Percentiles rank a stretch among this genome's conserved stretches.
phyloP scores from a whole-genome alignment of 23 red algal genomes.

The Cyanidioschyzon merolae region DNA sequence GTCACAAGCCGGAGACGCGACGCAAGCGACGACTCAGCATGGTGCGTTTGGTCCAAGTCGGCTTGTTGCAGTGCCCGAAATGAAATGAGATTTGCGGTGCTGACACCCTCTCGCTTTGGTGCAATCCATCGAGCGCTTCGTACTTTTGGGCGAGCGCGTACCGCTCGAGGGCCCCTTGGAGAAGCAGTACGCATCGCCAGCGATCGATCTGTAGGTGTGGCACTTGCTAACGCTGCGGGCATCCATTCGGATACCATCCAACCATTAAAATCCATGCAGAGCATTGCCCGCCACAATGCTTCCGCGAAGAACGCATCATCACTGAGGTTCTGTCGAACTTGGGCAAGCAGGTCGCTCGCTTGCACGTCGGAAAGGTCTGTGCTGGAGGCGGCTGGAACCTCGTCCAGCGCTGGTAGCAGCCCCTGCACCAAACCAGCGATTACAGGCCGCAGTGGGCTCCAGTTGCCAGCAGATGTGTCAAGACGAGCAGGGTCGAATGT shows the following conservation, averaged over 20 bases:
- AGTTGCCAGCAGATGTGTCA: neutral
- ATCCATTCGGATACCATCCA: neutral
- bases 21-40: neutral
- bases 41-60: neutral
- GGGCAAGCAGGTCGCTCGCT: slow-evolving; percentile 2
- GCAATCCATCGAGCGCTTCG: neutral
- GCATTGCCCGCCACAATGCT: slow-evolving; percentile 5
- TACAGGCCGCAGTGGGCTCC: neutral
- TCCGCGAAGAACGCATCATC: neutral
- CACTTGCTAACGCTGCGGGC: neutral
- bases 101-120: neutral
- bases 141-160: neutral
- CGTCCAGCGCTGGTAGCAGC: slow-evolving; percentile 7
- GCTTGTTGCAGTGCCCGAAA: neutral
- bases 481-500: neutral
- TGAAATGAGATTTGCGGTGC: neutral
- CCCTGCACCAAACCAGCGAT: neutral
- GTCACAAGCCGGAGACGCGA: neutral
- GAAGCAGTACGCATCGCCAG: neutral
- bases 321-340: neutral
- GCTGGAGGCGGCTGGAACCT: too few relatives aligned
- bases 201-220: neutral
- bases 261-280: neutral
- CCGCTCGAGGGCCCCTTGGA: neutral
- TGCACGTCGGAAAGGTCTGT: too few relatives aligned